A percentile compares a stretch with the other conserved stretches of the same genome.
phyloP scores from a whole-genome alignment of 2,329 filamentous ascomycete genomes.

The Aspergillus arachidicola region DNA sequence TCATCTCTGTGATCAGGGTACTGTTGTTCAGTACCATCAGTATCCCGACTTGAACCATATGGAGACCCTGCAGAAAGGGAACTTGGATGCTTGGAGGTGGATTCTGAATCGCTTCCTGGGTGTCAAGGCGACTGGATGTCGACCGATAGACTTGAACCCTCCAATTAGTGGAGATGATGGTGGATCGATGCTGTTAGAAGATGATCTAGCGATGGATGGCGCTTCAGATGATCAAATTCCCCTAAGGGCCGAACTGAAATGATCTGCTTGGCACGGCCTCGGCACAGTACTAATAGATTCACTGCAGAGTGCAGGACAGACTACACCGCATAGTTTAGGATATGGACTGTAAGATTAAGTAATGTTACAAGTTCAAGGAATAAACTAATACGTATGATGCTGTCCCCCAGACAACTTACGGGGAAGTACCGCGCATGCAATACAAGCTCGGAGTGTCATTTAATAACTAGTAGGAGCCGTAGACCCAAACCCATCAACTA shows the following conservation, averaged over 20 bases:
- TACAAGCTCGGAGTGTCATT: no score
- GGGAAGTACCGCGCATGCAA: no score
- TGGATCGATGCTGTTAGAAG: background rate
- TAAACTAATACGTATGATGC: no score
- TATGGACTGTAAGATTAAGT: no score
- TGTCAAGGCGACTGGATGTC: background rate
- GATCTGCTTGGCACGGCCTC: no score
- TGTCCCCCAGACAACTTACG: no score
- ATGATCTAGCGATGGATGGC: background rate
- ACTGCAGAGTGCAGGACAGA: no score
- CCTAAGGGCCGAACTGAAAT: background rate
- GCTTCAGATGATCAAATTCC: background rate
- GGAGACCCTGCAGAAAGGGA: background rate
- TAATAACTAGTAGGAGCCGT: no score
- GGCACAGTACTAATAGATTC: no score
- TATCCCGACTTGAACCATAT: background rate
- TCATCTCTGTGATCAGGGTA: background rate
- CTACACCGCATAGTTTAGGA: no score
- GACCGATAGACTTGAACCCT: background rate
- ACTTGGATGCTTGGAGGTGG: background rate
- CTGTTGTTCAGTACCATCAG: background rate
- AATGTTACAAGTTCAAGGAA: no score
- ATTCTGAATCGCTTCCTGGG: background rate
- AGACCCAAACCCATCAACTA: no score
- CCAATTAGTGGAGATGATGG: background rate